Percentiles rank a stretch among this genome's conserved stretches.
Conservation (phyloP, 1,284 basidiomycete genomes). For the Leccinum subrobustum region DNA sequence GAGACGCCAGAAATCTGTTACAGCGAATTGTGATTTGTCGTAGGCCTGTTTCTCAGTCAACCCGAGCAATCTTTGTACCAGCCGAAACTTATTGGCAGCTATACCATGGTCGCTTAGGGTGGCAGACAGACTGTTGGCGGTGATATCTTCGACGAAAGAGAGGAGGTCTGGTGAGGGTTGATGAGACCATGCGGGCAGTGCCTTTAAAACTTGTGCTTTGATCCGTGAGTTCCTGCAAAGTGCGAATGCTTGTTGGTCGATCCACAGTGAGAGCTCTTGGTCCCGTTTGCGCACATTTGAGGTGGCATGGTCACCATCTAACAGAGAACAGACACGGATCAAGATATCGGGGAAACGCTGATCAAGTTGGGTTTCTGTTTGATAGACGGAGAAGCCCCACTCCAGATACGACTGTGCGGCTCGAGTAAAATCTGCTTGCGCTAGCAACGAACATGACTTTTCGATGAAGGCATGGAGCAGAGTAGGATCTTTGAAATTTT, state of each 20-base stretch:
- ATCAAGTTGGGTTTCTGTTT: conserved; percentile 39
- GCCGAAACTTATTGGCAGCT: conserved; percentile 69
- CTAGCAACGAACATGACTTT: conserved; percentile 64
- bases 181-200: conserved; percentile 72
- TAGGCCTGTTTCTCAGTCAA: conserved; percentile 41
- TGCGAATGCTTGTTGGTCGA: conserved; percentile 50
- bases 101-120: conserved; percentile 56
- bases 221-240: conserved; percentile 43
- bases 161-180: conserved; percentile 48
- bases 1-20: conserved; percentile 77
- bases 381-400: conserved; percentile 67
- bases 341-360: conserved; percentile 62
- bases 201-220: conserved; percentile 47
- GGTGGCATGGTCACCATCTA: conserved; percentile 47
- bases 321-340: conserved; percentile 59
- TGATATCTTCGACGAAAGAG: conserved; percentile 44
- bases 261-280: conserved; percentile 56
- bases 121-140: conserved; percentile 45
- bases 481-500: conserved; percentile 55
- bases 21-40: conserved; percentile 47
- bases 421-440: conserved; percentile 65
- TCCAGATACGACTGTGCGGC: conserved; percentile 74
- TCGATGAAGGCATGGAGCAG: conserved; percentile 69
- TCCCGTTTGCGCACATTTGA: conserved; percentile 39
- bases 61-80: conserved; percentile 62